These are phyloP conservation scores for Mortierella polycephala DNA, from an alignment of 371 early-diverging fungal genomes.

Conservation along the genomic window DNA sequence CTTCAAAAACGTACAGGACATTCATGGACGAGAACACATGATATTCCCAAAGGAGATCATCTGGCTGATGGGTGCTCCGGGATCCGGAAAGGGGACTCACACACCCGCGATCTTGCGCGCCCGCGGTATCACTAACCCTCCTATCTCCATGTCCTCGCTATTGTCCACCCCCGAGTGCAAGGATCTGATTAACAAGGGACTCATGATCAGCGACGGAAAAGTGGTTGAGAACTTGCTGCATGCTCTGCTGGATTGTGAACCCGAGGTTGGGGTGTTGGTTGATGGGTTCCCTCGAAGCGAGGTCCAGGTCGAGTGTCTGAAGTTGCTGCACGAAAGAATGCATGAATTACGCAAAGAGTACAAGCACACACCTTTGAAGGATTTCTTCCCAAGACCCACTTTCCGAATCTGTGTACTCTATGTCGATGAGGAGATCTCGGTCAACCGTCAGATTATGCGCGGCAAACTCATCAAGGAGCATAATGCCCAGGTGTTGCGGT, in stretches of 20 bases:
- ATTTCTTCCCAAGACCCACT: slow-evolving; percentile 72
- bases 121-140: slow-evolving; percentile 72
- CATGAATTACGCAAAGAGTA: slow-evolving; percentile 64
- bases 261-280: slow-evolving; percentile 70
- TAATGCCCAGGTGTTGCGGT: slow-evolving; percentile 66
- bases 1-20: slow-evolving; percentile 74
- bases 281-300: slow-evolving; percentile 80
- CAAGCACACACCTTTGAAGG: slow-evolving; percentile 65
- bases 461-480: slow-evolving; percentile 71
- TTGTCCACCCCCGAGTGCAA: slow-evolving; percentile 72
- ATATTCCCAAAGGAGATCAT: slow-evolving; percentile 74
- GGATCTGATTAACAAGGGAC: slow-evolving; percentile 72
- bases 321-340: slow-evolving; percentile 73
- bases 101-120: slow-evolving; percentile 72
- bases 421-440: slow-evolving; percentile 74
- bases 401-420: slow-evolving; percentile 76
- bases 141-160: slow-evolving; percentile 73
- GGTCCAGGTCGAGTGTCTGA: slow-evolving; percentile 73
- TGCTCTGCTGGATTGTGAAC: slow-evolving; percentile 70
- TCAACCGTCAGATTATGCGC: slow-evolving; percentile 68
- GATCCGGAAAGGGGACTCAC: slow-evolving; percentile 76
- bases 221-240: slow-evolving; percentile 66
- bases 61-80: slow-evolving; percentile 79
- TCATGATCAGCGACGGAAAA: slow-evolving; percentile 73
- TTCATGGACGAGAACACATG: slow-evolving; percentile 68